phyloP scores from a whole-genome alignment of 164 flowering plant species.

The Macadamia integrifolia region DNA sequence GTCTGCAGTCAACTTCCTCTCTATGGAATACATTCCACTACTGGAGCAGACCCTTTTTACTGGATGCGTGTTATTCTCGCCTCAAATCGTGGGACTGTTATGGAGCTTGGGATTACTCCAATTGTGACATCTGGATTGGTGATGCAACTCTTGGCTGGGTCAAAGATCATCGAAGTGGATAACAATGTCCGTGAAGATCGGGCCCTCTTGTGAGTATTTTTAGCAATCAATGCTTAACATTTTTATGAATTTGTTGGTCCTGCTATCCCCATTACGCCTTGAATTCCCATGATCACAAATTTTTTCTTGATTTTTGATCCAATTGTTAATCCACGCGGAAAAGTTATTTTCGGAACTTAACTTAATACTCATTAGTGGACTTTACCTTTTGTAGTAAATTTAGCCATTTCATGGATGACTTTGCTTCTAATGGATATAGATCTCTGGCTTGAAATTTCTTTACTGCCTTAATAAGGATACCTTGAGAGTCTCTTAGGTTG shows the following conservation, averaged over 20 bases:
- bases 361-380: no score
- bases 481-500: no score
- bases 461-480: no score
- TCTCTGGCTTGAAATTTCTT: no score
- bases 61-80: constrained; percentile 81
- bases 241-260: not conserved
- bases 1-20: constrained; percentile 76
- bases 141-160: constrained; percentile 69
- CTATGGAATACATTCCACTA: constrained; percentile 68
- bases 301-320: no score
- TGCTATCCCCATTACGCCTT: not conserved
- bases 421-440: no score
- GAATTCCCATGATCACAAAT: no score
- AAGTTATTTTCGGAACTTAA: no score
- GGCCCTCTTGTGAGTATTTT: constrained; percentile 53
- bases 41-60: constrained; percentile 67
- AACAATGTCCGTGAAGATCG: constrained; percentile 71
- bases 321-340: no score
- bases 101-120: constrained; percentile 78
- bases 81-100: constrained; percentile 68
- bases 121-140: constrained; percentile 73
- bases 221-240: not conserved
- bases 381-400: no score
- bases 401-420: no score
- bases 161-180: constrained; percentile 69